Conservation (phyloP, 1,284 basidiomycete species). For the Nidula niveotomentosa region DNA sequence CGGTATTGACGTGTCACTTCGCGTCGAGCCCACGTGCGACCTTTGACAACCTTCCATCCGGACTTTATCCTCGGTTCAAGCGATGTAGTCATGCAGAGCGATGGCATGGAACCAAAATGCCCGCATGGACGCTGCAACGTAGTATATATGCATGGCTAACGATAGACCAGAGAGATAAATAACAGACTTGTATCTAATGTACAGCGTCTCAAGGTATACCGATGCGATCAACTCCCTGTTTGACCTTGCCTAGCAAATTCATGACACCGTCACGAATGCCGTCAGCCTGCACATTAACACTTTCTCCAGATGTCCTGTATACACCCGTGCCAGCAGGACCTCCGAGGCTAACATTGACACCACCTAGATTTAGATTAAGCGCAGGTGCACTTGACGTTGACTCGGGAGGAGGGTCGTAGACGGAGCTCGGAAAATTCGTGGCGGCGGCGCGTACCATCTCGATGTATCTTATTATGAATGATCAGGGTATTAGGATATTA, state of each 20-base stretch:
- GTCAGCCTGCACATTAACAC: conserved; percentile 76
- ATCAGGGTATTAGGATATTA: conserved; percentile 9
- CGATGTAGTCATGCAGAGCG: neutral
- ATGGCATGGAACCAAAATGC: too few relatives aligned
- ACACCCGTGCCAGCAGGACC: conserved; percentile 80
- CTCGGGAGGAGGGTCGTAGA: conserved; percentile 72
- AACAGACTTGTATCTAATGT: too few relatives aligned
- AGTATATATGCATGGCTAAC: too few relatives aligned
- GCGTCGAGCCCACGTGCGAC: conserved; percentile 3
- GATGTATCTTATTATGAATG: conserved; percentile 52
- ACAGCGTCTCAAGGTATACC: conserved; percentile 35
- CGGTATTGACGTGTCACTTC: conserved; percentile 14
- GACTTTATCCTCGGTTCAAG: conserved; percentile 5
- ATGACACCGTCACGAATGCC: conserved; percentile 85
- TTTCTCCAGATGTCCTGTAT: conserved; percentile 75
- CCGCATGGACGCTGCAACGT: neutral
- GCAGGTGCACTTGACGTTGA: conserved; percentile 66
- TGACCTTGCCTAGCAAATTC: conserved; percentile 84
- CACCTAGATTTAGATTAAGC: conserved; percentile 88
- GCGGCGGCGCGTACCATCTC: conserved; percentile 74
- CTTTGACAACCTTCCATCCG: conserved; percentile 3
- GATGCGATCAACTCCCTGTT: conserved; percentile 84
- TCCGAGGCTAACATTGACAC: conserved; percentile 90
- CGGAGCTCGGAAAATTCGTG: conserved; percentile 57
- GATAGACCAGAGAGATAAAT: too few relatives aligned